Evolutionary conservation across 306 rosid species (phyloP).

Genomic region (Medicago ruthenica): DNA sequence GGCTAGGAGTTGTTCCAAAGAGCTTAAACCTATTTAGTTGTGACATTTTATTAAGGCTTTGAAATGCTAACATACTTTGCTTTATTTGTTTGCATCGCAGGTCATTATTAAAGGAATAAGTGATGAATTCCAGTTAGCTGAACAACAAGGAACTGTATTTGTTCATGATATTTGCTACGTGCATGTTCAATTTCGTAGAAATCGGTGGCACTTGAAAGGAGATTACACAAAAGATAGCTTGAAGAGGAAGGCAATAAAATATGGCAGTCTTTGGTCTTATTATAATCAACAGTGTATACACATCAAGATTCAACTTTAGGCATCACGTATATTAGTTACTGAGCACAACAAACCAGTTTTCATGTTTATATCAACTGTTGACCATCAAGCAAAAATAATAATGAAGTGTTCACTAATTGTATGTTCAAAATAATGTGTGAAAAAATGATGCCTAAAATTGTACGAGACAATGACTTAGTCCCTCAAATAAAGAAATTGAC

Average conservation of each 20-base stretch:
- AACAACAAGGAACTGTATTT: constrained; percentile 17
- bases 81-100: constrained; percentile 35
- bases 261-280: background rate
- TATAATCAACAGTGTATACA: background rate
- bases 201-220: background rate
- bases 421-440: constrained; percentile 5
- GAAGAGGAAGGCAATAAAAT: constrained; percentile 35
- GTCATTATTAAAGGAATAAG: constrained; percentile 19
- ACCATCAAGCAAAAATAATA: background rate
- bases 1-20: no score
- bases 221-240: background rate
- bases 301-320: constrained; percentile 26
- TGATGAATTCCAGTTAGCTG: constrained; percentile 15
- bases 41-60: background rate
- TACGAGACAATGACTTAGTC: no score
- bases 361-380: constrained; percentile 17
- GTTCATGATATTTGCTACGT: constrained; percentile 29
- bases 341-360: constrained; percentile 18
- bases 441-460: background rate
- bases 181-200: constrained; percentile 25
- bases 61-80: constrained; percentile 17
- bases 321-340: background rate
- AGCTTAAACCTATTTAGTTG: no score
- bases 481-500: background rate
- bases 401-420: background rate